Base-by-base conservation (phyloP, 192 early-diverging fungal genomes). In the Phlyctochytrium planicorne region DNA sequence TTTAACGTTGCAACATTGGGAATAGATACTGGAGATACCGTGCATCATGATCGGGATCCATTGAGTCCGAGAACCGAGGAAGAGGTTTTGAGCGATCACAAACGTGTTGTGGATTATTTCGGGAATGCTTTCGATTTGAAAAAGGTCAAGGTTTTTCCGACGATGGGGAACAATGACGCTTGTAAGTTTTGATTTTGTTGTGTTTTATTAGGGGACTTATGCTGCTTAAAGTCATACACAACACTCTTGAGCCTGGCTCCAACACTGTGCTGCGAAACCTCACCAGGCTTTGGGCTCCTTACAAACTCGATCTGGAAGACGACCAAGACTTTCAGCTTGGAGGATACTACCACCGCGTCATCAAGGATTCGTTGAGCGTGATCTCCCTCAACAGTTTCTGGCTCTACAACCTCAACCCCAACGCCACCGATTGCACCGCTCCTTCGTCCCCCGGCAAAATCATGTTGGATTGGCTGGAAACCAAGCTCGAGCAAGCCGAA, bases 1-100 rank as follows among this genome's bases (percentile, higher is more conserved):
- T 24, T 6, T 10, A 29, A 57, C 55, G 55, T 25, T 20, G 55
- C 6, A 57, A 47, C 40, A 20, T 47, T 47, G 20, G 40, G 6
- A 47, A 47, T 25, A 57, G 55, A 72, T 33, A 72, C 74, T 23
- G 74, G 74, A 23, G 74, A 75, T 57, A 71, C 74, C 35, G 74
- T 60, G 12, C 69, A 69, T 34, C 74, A 75, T 52, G 74, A 75
- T 57, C 68, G 68, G 25, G 74, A 75, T 57, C 37, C 24, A 2
- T n/a, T n/a, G 17, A 12, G 32, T 3, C 63, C 68, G n/a, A 62
- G 69, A 14, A 16, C 50, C 0, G n/a, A 53, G 33, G 14, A 17
- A 0, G 69, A 57, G 24, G 56, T 70, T 12, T 10, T 73, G 3
- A 36, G 23, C 29, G 68, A 66, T 3, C 68, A 75, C 64, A 30